Evolutionary conservation across 305 asterid genomes (phyloP), one percentile per base, ranked within the genome.

Genomic region (Solanum hybrid): DNA sequence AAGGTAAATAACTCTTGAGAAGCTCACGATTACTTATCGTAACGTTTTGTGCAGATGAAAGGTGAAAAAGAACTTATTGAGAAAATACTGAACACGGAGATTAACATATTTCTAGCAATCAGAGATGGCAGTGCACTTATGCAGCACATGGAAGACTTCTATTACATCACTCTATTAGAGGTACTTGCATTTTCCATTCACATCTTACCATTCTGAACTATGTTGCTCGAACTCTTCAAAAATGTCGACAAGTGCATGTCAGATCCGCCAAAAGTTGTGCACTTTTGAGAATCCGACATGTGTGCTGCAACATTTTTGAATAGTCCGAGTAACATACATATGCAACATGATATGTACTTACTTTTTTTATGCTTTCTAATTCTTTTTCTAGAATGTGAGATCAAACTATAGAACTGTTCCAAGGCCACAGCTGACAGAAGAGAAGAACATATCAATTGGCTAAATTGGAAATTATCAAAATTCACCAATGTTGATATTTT

Each of bases 81-180:
- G 94, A 97, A 96, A 90, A 96, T 97, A 91, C 85, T 96, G 92
- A 97, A 95, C 95, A 96, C 98, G 5, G 98, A 97, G 91, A 97
- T 97, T 75, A 97, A 94, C 88, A 95, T 97, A 82, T 97, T 97
- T 94, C 98, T 93, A 12, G 87, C 99, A 29, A 96, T 97, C 80
- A 94, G 99, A 95, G 99, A 97, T 90, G 99, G 99, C 78, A 97
- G 95, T 94, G 99, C 98, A 85, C 98, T 97, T 12, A 96, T 96
- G 99, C 99, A 97, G 94, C 99, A 96, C 78, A 97, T 97, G 99
- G 99, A 97, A 92, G 99, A 97, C 93, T 97, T 97, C 95, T 96
- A 97, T 79, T 96, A 97, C 91, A 91, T 97, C 45, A 90, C 98
- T 6, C 90, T 97, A 89, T 94, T 97, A 85, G 99, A 97, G 99